Evolutionary conservation across 129 eudicot species (phyloP), one percentile per base, ranked within the genome.

Genomic region (Pseudognaphalium luteoalbum): DNA sequence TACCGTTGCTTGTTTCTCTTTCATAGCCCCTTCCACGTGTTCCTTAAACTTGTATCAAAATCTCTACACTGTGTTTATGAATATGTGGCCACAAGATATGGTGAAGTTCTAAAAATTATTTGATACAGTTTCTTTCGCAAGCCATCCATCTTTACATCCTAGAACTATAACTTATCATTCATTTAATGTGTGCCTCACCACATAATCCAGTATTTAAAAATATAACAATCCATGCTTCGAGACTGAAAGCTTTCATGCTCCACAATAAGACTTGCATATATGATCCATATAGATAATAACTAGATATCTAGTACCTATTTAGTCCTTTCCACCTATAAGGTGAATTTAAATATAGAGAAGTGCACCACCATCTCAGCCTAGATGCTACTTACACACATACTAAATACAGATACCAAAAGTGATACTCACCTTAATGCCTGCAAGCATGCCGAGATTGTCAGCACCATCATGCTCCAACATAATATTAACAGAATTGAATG

Each of bases 381-480:
- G 28, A 17, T 17, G 61, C 25, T 56, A n/a, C 61, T 30, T 28
- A 15, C 20, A 21, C 22, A 42, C 30, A 68, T 68, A 67, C 5
- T 67, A 67, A 35, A 7, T 12, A 39, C 54, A 37, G n/a, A n/a
- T 9, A 67, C 28, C 54, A 57, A 19, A 25, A 81, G 29, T 50
- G 11, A 71, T 2, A 47, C 84, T 79, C 62, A 85, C 86, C 66
- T 3, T 70, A 76, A 79, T 41, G 66, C 81, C 82, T 65, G 83
- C 75, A 62, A 76, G 64, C 71, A 82, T 74, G 85, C 68, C 78
- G 83, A 68, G 81, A 82, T 79, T 68, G 73, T 85, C 83, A 73
- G 83, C 76, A 79, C 84, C 88, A 59, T 81, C 72, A 70, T 73
- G 74, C 87, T 79, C 81, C 87, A 80, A 81, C 74, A 81, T 72